Evolutionary conservation across 169 alveolate genomes (phyloP).

Genomic region (Plasmodium vinckei): DNA sequence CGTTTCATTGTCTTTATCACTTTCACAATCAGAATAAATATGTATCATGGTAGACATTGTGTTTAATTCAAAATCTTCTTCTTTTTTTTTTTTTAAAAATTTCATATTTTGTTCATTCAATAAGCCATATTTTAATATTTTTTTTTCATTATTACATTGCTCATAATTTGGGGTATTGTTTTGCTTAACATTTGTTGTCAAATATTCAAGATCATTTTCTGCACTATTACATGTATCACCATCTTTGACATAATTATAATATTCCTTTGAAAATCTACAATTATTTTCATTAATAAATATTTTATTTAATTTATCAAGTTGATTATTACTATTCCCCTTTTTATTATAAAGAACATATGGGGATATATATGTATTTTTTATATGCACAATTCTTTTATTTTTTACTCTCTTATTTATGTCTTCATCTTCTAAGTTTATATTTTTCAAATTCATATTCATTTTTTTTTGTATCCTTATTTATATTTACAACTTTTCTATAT

Average conservation of each 20-base stretch:
- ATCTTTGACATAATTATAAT: constrained; percentile 15
- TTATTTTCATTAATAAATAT: constrained; percentile 25
- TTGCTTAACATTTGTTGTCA: too few species aligned
- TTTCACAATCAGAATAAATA: constrained; percentile 34
- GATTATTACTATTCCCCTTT: constrained; percentile 21
- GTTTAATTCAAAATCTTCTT: constrained; percentile 39
- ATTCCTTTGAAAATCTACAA: constrained; percentile 19
- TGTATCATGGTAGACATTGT: constrained; percentile 44
- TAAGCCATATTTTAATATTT: constrained; percentile 29
- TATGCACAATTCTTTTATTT: constrained; percentile 39
- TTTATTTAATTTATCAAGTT: constrained; percentile 28
- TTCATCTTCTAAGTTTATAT: not conserved
- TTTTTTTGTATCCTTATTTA: not conserved
- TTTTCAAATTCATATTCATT: not conserved
- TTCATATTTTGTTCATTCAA: constrained; percentile 23
- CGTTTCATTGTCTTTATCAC: constrained; percentile 58
- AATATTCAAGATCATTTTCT: too few species aligned
- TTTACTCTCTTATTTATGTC: not conserved
- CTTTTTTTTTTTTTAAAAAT: constrained; percentile 17
- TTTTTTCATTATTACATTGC: constrained; percentile 16
- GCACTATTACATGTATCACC: not conserved
- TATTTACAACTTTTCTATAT: constrained; percentile 1
- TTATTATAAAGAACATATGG: constrained; percentile 62
- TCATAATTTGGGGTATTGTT: too few species aligned
- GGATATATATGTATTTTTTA: constrained; percentile 70